Base-by-base conservation (phyloP, 345 rosid genomes). In the Gossypium bickii region DNA sequence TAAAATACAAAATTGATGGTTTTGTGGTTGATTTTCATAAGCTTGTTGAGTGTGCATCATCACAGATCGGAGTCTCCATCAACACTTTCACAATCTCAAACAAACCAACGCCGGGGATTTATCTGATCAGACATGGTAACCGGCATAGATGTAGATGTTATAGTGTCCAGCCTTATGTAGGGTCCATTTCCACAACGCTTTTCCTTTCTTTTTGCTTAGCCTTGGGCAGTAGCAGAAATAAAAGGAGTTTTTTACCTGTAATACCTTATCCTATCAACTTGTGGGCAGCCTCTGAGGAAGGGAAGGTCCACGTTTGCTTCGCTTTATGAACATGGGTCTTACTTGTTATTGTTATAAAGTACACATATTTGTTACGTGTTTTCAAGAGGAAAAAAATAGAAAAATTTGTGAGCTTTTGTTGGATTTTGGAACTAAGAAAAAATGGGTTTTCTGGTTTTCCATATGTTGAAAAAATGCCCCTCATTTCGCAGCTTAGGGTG, bases 281-380 rank as follows among this genome's bases (percentile, higher is more conserved):
- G 56, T 8, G 18, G 70, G 34, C n/a, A 45, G 38, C 55, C 52
- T 8, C 64, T 12, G 11, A 20, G 70, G 70, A 22, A 45, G 18
- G 66, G 41, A 27, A 60, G 55, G 20, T 24, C 57, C 57, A 47
- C 58, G 58, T 16, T 68, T 24, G 38, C 70, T 20, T 67, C 8
- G 52, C 72, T 68, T 68, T 68, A 15, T 18, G 56, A 67, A 47
- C 57, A 67, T 22, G 38, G 38, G n/a, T 47, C 15, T 67, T 47
- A 15, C 41, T 67, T 47, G 57, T 67, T 44, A 24, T 47, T 15
- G 41, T 48, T 12, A 2, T 20, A 24, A 67, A 67, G 43, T 24
- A 67, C 57, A 15, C 16, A 0, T 0, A 16, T 12, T 18, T 41
- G 5, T 9, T 18, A 0, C 38, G 48, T 3, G 8, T 24, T 67